Evolutionary conservation across 306 rosid species (phyloP), one percentile per base, ranked within the genome.

Genomic region (Erythrophleum fordii): DNA sequence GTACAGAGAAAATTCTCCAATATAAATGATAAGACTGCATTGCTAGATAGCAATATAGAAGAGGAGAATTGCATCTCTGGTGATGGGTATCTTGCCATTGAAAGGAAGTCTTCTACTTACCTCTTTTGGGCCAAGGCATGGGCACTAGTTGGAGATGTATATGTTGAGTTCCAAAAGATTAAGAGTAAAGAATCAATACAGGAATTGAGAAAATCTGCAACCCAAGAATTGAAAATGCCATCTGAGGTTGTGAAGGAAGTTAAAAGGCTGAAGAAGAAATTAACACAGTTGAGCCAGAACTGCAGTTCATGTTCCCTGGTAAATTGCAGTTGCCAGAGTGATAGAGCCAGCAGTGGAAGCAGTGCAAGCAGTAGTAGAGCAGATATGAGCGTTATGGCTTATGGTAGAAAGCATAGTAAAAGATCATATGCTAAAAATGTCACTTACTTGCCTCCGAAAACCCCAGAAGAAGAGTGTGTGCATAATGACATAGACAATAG

Each of bases 41-140:
- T 81, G 83, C 72, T 58, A 46, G 72, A 60, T 71, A 78, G 64
- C 72, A 69, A 72, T 86, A 77, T 28, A 80, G 85, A 80, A 66
- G 85, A 87, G 64, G 86, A 74, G 72, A 80, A 60, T 68, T 81
- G 76, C 66, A 79, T 62, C 61, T 80, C 89, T 52, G 86, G 37
- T 75, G 76, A 75, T 77, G 81, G 75, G 48, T 69, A 84, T 81
- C 85, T 83, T 75, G 73, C 84, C 46, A 64, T 84, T 39, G 95
- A 91, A 82, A 90, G 90, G 72, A 90, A 77, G 78, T 90, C 95
- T 61, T 92, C 92, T 82, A 86, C 87, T 41, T 92, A 90, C 78
- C 90, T 95, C 31, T 95, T 92, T 83, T 95, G 98, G 98, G 92
- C 98, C 85, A 92, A 91, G 82, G 97, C 95, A 56, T 95, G 98